phyloP scores from a whole-genome alignment of 2,329 filamentous ascomycete genomes.

The Ceratocystis variospora region DNA sequence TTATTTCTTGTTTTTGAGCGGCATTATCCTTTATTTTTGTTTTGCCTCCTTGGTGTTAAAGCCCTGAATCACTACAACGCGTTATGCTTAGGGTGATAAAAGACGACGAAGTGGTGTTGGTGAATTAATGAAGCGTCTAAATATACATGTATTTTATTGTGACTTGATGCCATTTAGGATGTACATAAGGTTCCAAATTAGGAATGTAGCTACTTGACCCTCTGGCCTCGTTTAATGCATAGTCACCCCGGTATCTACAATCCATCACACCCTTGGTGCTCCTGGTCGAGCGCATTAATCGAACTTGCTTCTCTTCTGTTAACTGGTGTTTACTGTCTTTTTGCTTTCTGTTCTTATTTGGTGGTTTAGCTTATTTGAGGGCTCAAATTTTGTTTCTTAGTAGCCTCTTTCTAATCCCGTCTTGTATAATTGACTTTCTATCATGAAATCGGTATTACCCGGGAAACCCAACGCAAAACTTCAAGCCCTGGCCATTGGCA shows the following conservation, averaged over 20 bases:
- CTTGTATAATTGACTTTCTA: conserved; percentile 23
- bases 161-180: not conserved
- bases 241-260: not conserved
- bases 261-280: not conserved
- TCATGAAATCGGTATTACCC: conserved; percentile 66
- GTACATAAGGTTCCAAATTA: not conserved
- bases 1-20: conserved; percentile 4
- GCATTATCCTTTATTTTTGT: not conserved
- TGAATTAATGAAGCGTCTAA: not conserved
- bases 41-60: not conserved
- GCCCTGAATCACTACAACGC: not conserved
- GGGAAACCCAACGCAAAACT: conserved; percentile 65
- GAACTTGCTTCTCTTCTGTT: not conserved
- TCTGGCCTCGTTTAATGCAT: not conserved
- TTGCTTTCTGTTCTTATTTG: not conserved
- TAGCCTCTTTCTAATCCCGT: not conserved
- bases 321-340: not conserved
- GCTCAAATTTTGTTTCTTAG: not conserved
- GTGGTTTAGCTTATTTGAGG: not conserved
- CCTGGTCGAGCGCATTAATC: not conserved
- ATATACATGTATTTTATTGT: not conserved
- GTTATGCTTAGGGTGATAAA: not conserved
- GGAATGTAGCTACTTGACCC: not conserved
- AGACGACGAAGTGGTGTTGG: not conserved
- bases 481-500: conserved; percentile 60